phyloP scores from a whole-genome alignment of 2,329 filamentous ascomycete species.

The Fusarium sp. region DNA sequence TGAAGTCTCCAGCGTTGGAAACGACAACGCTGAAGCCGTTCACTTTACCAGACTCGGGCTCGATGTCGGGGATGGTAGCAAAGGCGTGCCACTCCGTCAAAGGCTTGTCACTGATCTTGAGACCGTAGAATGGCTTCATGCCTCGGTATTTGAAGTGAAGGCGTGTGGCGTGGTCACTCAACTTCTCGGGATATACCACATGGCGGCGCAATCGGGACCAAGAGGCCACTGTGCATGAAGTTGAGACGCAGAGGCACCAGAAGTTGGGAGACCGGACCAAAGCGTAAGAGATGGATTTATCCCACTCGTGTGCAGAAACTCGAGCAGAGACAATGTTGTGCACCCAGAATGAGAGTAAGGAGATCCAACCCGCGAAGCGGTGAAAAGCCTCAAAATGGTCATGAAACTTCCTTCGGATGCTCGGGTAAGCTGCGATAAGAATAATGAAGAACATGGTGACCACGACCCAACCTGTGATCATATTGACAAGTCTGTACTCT shows the following conservation, averaged over 20 bases:
- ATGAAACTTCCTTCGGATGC: conserved; percentile 24
- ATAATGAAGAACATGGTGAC: conserved; percentile 23
- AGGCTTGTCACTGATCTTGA: conserved; percentile 32
- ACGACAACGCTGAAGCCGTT: conserved; percentile 25
- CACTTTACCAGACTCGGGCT: conserved; percentile 19
- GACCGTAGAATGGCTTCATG: conserved; percentile 25
- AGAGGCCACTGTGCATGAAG: conserved; percentile 16
- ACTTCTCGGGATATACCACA: conserved; percentile 17
- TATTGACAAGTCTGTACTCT: conserved; percentile 12
- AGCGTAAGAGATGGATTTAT: conserved; percentile 3
- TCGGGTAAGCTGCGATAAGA: conserved; percentile 7
- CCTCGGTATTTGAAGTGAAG: conserved; percentile 32
- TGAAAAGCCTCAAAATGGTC: conserved; percentile 27
- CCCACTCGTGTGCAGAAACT: conserved; percentile 18
- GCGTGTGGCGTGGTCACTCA: conserved; percentile 24
- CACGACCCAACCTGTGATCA: conserved; percentile 21
- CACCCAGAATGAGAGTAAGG: conserved; percentile 7
- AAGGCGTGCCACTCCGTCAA: conserved; percentile 25
- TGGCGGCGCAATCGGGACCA: conserved; percentile 19
- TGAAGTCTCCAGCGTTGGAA: conserved; percentile 20
- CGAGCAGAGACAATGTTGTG: conserved; percentile 24
- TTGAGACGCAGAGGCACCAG: conserved; percentile 28
- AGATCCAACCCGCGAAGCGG: conserved; percentile 25
- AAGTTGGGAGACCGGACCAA: conserved; percentile 23
- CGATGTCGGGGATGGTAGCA: conserved; percentile 22